Conservation (phyloP, 208 protist genomes). For the Lotmaria passim region DNA sequence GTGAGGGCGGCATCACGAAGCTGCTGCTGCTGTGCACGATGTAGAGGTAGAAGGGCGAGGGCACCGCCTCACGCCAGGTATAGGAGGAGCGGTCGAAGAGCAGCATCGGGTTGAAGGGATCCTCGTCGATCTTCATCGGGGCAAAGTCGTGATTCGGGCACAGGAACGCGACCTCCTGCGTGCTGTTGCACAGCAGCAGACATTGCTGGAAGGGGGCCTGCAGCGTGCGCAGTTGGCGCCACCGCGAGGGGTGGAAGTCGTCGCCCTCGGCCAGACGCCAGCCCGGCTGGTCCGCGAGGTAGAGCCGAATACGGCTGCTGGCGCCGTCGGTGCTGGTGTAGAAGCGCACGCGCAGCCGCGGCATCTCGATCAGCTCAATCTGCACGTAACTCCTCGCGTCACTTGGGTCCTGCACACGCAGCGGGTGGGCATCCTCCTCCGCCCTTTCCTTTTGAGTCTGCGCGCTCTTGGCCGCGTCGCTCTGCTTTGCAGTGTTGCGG, state of each 20-base stretch:
- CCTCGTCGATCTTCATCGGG: constrained; percentile 45
- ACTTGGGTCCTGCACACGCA: constrained; percentile 12
- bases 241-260: constrained; percentile 29
- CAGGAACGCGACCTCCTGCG: constrained; percentile 64
- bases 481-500: no score
- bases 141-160: constrained; percentile 82
- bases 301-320: constrained; percentile 56
- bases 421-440: not conserved
- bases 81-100: constrained; percentile 77
- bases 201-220: constrained; percentile 66
- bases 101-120: constrained; percentile 66
- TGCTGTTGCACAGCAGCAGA: constrained; percentile 64
- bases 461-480: no score
- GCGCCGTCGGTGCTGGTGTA: constrained; percentile 56
- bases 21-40: constrained; percentile 84
- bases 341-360: constrained; percentile 88
- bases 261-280: constrained; percentile 70
- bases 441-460: not conserved
- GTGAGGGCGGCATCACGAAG: constrained; percentile 86
- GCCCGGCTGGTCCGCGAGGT: constrained; percentile 76
- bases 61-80: constrained; percentile 75
- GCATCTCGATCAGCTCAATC: constrained; percentile 88
- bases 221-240: constrained; percentile 38
- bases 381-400: constrained; percentile 17
- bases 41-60: constrained; percentile 91